Base-by-base conservation (phyloP, 2,329 filamentous ascomycete species). In the Fusarium sp. region DNA sequence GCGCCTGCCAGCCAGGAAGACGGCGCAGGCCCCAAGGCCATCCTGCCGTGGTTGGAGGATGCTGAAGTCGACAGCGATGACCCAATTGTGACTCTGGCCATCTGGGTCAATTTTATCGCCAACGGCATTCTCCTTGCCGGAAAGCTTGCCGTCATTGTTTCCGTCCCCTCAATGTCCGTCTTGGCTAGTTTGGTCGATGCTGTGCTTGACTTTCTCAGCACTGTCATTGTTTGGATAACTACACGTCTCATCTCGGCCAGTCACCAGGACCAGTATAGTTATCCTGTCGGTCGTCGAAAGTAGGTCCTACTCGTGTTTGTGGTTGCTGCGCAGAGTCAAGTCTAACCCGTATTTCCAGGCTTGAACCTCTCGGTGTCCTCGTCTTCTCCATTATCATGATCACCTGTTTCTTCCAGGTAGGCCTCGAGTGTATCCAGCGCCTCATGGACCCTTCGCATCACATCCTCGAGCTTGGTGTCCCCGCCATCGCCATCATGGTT, bases 321-420 rank as follows among this genome's bases (percentile, higher is more conserved):
- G 9, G 22, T 49, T 49, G 17, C 24, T 24, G 14, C 29, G 27
- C 17, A 20, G 42, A 58, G 11, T 4, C 27, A 38, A 51, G 24
- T 51, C 76, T 81, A 72, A 81, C 64, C 5, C 16, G 11, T 59
- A 40, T n/a, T 24, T 7, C 20, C 40, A 89, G 92, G 56, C 86
- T 96, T 53, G 94, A 96, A 78, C 94, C 94, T 2, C 88, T 96
- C 7, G 94, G 94, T 31, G 92, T 96, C 3, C 85, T 96, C 6
- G 91, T 96, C 64, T 96, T 96, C 83, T 93, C 92, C 17, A 89
- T 95, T 68, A 93, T 96, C 79, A 96, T 96, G 93, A 92, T 96
- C 71, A 95, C 92, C 0, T 93, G 92, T 0, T 96, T 96, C 83
- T 90, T 91, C 73, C 94, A 96, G 82, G 93, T 96, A 44, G 90